Base-by-base conservation (phyloP, 176 grass and related monocot genomes). In the Hsuehochloa calcarea region DNA sequence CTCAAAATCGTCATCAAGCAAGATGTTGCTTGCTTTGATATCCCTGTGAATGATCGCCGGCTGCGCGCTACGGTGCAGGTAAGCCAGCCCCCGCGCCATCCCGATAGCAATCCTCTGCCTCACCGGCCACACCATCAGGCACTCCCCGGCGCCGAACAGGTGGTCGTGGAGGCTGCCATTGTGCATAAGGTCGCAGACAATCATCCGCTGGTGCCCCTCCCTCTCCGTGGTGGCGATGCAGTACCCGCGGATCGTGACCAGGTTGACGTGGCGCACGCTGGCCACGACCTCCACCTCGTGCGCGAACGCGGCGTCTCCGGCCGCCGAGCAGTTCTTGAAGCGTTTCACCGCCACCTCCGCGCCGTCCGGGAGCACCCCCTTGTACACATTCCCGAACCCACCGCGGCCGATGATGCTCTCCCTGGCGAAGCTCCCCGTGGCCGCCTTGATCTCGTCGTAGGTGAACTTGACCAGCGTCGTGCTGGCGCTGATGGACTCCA, bases 281-380 rank as follows among this genome's bases (percentile, higher is more conserved):
- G 96, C 96, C 35, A 98, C 94, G 14, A 98, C 96, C 85, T 98
- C 96, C 56, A 98, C 96, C 90, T 98, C 96, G 5, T 98, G 93
- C 1, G 94, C 96, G 12, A 98, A 98, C 7, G 61, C 91, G 0
- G 82, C 70, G 17, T 95, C 96, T 40, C 96, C 93, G 0, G 91
- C 87, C 0, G 84, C 90, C 1, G 96, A 98, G 80, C 93, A 98
- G 43, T 98, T 98, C 84, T 95, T 98, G 91, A 98, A 98, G 8
- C 93, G 86, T 70, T 98, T 98, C 45, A 98, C 80, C 1, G 96
- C 96, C 13, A 95, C 90, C 55, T 95, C 80, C 0, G 89, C 14
- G 0, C 90, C 84, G 41, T 98, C 96, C 0, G 65, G 50, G 8
- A 98, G 88, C 50, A 88, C 70, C n/a, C 90, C 96, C 68, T 61